Conservation (phyloP, 2,329 filamentous ascomycete species). For the Clarireedia hainanense region DNA sequence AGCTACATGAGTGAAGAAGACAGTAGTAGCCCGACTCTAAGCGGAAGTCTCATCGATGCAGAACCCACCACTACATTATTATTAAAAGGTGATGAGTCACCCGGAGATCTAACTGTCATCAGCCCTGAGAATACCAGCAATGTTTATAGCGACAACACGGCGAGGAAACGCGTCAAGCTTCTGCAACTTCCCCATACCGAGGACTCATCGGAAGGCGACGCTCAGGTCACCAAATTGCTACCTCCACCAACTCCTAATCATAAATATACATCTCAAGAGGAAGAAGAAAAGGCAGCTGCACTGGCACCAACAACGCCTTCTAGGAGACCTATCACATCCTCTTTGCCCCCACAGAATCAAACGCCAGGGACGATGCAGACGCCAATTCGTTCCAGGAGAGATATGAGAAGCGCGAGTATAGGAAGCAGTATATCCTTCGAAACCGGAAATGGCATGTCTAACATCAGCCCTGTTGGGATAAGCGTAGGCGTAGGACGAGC, state of each 20-base stretch:
- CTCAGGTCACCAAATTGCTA: neutral
- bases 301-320: neutral
- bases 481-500: neutral
- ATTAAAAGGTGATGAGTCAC: constrained; percentile 1
- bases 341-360: neutral
- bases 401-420: neutral
- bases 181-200: constrained; percentile 8
- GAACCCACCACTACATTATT: neutral
- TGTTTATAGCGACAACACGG: constrained; percentile 3
- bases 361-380: neutral
- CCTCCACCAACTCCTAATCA: neutral
- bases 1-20: constrained; percentile 21
- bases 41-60: constrained; percentile 10
- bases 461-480: neutral
- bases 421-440: neutral
- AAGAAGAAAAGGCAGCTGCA: neutral
- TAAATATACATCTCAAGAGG: neutral
- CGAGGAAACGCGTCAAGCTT: constrained; percentile 2
- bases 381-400: neutral
- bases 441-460: neutral
- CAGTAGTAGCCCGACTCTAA: constrained; percentile 10
- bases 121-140: neutral
- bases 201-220: constrained; percentile 16
- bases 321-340: neutral
- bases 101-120: neutral